Conservation (phyloP, 305 asterid genomes). For the Rubia peregrina region DNA sequence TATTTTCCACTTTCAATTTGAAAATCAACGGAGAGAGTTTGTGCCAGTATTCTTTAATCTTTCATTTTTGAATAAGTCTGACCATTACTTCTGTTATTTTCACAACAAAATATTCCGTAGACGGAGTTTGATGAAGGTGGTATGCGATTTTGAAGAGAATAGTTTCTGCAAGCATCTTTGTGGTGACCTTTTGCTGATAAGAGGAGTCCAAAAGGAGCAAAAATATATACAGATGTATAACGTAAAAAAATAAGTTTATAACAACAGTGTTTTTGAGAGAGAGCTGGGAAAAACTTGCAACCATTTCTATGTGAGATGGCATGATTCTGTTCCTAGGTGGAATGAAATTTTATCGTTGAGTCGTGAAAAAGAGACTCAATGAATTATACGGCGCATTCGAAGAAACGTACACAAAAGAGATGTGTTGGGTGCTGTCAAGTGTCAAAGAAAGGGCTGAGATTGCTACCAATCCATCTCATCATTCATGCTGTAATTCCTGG, state of each 20-base stretch:
- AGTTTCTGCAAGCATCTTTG: conserved; percentile 41
- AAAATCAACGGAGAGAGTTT: no score
- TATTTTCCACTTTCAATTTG: no score
- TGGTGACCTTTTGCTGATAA: conserved; percentile 83
- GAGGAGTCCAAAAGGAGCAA: conserved; percentile 28
- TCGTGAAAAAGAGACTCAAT: conserved; percentile 44
- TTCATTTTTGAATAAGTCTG: background rate
- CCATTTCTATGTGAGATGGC: conserved; percentile 47
- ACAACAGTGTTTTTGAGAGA: conserved; percentile 53
- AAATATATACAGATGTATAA: no score
- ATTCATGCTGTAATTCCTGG: conserved; percentile 45
- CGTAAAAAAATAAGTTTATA: no score
- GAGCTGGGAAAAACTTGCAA: conserved; percentile 63
- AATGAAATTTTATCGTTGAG: conserved; percentile 49
- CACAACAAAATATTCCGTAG: conserved; percentile 24
- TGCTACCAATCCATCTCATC: conserved; percentile 39
- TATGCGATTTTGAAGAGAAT: conserved; percentile 65
- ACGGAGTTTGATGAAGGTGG: conserved; percentile 35
- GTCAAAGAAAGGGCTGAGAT: conserved; percentile 45
- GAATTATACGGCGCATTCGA: conserved; percentile 57
- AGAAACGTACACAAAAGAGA: conserved; percentile 45
- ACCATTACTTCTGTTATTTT: background rate
- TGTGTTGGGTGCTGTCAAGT: conserved; percentile 49
- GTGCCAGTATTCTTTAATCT: no score
- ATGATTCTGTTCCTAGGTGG: conserved; percentile 63